Percentiles rank a stretch among this genome's conserved stretches.
These are phyloP conservation scores for Astrephomene gubernaculifera DNA, from an alignment of 139 green algal genomes.

Conservation along the genomic window DNA sequence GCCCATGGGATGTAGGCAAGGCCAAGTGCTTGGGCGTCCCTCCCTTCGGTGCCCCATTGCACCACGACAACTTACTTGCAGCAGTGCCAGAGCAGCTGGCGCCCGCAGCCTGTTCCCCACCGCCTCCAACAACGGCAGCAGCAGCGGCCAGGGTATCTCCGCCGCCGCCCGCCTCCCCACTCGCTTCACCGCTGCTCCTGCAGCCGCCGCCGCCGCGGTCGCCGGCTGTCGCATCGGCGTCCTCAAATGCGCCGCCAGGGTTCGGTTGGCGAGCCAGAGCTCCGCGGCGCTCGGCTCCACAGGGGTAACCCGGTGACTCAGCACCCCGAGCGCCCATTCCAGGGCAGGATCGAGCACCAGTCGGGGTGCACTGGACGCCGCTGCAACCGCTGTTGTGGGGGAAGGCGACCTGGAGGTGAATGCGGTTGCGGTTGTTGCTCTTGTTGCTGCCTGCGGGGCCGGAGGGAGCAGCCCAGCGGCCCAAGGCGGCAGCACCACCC, in stretches of 20 bases:
- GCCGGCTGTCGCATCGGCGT: neutral
- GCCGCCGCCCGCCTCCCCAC: neutral
- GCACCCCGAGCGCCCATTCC: constrained; percentile 21
- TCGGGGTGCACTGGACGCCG: neutral
- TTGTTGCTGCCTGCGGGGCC: no score
- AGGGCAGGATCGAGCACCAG: constrained; percentile 9
- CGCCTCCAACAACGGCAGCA: constrained; percentile 12
- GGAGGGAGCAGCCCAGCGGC: neutral
- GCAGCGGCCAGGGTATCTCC: neutral
- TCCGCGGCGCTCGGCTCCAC: neutral
- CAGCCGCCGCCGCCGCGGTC: neutral
- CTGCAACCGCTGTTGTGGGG: no score
- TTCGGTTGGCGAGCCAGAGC: constrained; percentile 19
- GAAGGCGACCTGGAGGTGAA: no score
- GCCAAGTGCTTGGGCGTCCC: neutral
- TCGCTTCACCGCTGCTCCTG: neutral
- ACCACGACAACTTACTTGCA: neutral
- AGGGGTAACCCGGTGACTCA: neutral
- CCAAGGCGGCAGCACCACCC: constrained; percentile 2
- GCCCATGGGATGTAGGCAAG: neutral
- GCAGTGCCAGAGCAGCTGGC: neutral
- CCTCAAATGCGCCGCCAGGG: constrained; percentile 2
- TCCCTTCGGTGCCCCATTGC: neutral
- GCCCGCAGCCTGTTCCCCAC: neutral
- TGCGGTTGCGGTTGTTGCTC: no score